A percentile compares a stretch with the other conserved stretches of the same genome.
These are phyloP conservation scores for Panaeolus papilionaceus DNA, from an alignment of 768 basidiomycete genomes.

Conservation along the genomic window DNA sequence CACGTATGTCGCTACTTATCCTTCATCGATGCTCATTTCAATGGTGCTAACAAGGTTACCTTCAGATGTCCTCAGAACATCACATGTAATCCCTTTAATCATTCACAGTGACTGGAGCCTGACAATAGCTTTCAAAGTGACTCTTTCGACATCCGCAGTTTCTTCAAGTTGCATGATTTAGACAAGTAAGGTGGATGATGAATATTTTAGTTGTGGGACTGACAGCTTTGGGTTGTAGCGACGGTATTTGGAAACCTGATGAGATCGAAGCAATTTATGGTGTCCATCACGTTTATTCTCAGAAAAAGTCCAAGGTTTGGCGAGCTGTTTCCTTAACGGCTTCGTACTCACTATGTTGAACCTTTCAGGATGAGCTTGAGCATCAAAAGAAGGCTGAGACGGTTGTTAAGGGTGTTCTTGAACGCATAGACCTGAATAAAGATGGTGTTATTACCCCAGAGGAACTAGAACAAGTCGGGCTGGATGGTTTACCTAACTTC, in stretches of 20 bases:
- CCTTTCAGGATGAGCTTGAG: conserved; percentile 68
- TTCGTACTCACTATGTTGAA: neutral
- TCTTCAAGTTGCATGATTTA: conserved; percentile 96
- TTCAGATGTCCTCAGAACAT: conserved; percentile 88
- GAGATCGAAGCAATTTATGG: conserved; percentile 98
- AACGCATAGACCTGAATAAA: conserved; percentile 71
- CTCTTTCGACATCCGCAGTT: conserved; percentile 83
- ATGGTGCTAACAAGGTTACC: conserved; percentile 16
- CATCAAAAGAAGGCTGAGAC: conserved; percentile 83
- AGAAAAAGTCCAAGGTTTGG: conserved; percentile 75
- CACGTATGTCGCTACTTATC: conserved; percentile 68
- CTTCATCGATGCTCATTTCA: neutral
- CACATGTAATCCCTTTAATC: conserved; percentile 64
- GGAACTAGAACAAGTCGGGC: conserved; percentile 76
- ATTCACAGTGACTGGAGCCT: conserved; percentile 1
- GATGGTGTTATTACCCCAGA: conserved; percentile 74
- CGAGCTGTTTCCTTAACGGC: neutral
- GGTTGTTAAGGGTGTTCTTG: conserved; percentile 76
- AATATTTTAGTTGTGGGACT: neutral
- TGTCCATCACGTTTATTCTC: conserved; percentile 89
- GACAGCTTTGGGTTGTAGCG: conserved; percentile 45
- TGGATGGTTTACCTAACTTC: conserved; percentile 83
- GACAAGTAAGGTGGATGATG: conserved; percentile 59
- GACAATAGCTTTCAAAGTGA: conserved; percentile 55
- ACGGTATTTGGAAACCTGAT: conserved; percentile 82